phyloP scores from a whole-genome alignment of 1,284 basidiomycete species.

The Puccinia hordei region DNA sequence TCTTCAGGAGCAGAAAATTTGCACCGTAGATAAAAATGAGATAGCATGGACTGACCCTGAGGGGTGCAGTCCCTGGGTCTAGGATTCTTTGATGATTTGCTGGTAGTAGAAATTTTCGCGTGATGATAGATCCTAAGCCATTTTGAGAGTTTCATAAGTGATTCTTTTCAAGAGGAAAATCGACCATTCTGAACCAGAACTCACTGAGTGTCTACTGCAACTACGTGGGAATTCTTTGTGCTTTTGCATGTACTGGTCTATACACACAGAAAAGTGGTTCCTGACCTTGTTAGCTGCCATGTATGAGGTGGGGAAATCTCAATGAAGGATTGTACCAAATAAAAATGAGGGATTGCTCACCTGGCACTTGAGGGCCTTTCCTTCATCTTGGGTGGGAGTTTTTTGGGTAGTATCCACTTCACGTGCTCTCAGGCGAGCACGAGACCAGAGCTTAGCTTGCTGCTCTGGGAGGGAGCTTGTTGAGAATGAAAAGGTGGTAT shows the following conservation, averaged over 20 bases:
- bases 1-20: neutral
- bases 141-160: neutral
- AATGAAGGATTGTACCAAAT: neutral
- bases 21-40: neutral
- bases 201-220: neutral
- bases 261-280: too few species aligned
- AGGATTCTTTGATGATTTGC: neutral
- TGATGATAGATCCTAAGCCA: neutral
- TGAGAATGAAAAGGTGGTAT: conserved; percentile 11
- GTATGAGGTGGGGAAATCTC: neutral
- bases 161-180: neutral
- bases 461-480: neutral
- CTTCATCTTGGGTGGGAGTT: neutral
- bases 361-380: neutral
- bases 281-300: neutral
- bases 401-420: neutral
- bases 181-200: neutral
- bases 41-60: neutral
- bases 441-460: conserved; percentile 9
- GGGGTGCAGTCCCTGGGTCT: neutral
- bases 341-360: neutral
- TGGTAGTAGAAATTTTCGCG: neutral
- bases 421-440: neutral
- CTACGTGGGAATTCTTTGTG: neutral
- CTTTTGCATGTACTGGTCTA: neutral